Conservation (phyloP, 139 green algal genomes). For the Micractinium conductrix region DNA sequence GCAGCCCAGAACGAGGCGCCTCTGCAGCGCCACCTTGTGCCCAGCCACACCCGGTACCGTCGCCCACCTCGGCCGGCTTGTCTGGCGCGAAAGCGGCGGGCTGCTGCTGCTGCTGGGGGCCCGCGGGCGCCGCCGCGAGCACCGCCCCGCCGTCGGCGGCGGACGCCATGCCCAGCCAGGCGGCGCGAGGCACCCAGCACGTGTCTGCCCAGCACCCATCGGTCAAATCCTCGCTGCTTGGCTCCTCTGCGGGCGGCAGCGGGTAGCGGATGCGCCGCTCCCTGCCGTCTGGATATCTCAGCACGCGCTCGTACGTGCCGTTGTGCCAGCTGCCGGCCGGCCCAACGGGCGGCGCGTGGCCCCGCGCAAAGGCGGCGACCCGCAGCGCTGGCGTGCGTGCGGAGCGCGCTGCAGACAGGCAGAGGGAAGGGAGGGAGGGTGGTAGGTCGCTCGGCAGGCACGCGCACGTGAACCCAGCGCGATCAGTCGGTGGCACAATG, state of each 20-base stretch:
- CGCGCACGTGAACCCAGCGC: no score
- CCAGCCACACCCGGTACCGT: not conserved
- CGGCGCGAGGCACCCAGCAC: slow-evolving; percentile 5
- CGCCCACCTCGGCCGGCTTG: not conserved
- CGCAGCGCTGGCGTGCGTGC: not conserved
- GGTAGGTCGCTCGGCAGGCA: no score
- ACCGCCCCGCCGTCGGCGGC: not conserved
- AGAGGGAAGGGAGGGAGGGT: no score
- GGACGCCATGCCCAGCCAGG: not conserved
- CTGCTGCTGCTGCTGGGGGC: not conserved
- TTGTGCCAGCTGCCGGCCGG: slow-evolving; percentile 3
- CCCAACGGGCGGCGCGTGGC: no score
- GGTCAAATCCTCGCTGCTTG: not conserved
- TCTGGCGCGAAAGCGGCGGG: not conserved
- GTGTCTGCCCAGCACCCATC: slow-evolving; percentile 29
- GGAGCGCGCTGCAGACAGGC: not conserved
- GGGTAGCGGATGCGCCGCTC: slow-evolving; percentile 66
- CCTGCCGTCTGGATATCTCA: slow-evolving; percentile 65
- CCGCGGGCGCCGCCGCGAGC: not conserved
- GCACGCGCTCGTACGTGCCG: slow-evolving; percentile 45
- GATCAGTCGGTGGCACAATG: no score
- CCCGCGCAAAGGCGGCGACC: slow-evolving; percentile 17
- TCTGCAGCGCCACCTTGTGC: no score
- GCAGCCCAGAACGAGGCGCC: no score
- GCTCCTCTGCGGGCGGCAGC: not conserved